Base-by-base conservation (phyloP, 2,329 filamentous ascomycete species). In the Niveomyces coronatus region DNA sequence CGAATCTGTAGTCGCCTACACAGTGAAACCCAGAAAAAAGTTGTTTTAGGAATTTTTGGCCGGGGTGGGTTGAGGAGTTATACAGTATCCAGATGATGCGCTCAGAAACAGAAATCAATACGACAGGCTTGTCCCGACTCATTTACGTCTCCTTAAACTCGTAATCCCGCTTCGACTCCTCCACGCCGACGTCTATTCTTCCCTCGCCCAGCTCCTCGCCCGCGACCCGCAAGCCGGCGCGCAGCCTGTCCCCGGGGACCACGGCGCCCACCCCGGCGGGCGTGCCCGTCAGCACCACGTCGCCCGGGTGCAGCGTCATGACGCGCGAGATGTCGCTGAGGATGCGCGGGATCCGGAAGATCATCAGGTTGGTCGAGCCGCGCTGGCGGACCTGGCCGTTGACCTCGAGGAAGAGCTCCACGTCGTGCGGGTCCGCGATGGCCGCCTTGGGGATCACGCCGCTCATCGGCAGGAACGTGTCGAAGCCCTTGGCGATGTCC, bases 401-500 rank as follows among this genome's bases (percentile, higher is more conserved):
- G 54, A 98, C 85, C 37, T 72, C 79, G 41, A 98, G 73, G 61
- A 82, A 93, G 45, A 98, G 66, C 63, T 93, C 83, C 14, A 85
- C 79, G 52, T 89, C 77, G 58, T 96, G 88, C 22, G 91, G 91
- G 62, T 96, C 78, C 10, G 82, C 74, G 49, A 98, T 86, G 47
- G 73, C 70, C 24, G 74, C 69, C 66, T 93, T 94, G 49, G 78
- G 68, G 52, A 98, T 93, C 39, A 85, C 69, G 46, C 81, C 68
- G 58, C 82, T 85, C 54, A 98, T 74, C 42, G 91, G 91, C 36
- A 94, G 71, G 68, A 98, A 98, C 3, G 91, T 96, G 61, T 98
- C 91, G 58, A 96, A 98, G 32, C 91, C 91, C 68, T 98, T 98
- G 49, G 85, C 82, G 48, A 95, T 95, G 53, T 80, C 79, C 91